Conservation (phyloP, 2,329 filamentous ascomycete species). For the Colletotrichum salicis region DNA sequence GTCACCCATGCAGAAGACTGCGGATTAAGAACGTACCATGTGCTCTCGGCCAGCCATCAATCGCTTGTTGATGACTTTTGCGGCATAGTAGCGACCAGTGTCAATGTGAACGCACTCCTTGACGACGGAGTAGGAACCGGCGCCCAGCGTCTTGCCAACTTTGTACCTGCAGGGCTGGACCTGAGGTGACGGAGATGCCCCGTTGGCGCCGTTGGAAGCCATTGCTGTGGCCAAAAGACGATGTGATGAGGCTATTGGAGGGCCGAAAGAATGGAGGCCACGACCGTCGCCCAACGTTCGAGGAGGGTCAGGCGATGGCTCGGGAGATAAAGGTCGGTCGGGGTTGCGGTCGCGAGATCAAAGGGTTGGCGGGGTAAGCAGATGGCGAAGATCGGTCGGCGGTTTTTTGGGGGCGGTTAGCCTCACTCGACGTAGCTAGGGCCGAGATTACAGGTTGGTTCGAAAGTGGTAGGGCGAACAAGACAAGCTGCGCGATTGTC, state of each 20-base stretch:
- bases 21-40: slow-evolving; percentile 73
- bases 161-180: slow-evolving; percentile 98
- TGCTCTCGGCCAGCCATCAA: slow-evolving; percentile 97
- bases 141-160: slow-evolving; percentile 96
- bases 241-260: neutral
- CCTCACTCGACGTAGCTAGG: slow-evolving; percentile 4
- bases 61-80: slow-evolving; percentile 99
- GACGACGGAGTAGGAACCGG: slow-evolving; percentile 96
- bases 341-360: slow-evolving; percentile 2
- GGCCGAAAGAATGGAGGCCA: slow-evolving; percentile 4
- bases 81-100: slow-evolving; percentile 96
- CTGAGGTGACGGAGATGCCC: slow-evolving; percentile 59
- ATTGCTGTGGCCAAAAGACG: slow-evolving; percentile 17
- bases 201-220: slow-evolving; percentile 36
- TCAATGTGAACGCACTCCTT: slow-evolving; percentile 99
- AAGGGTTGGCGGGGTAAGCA: slow-evolving; percentile 31
- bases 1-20: slow-evolving; percentile 4
- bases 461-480: neutral
- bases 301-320: slow-evolving; percentile 2
- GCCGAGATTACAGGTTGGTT: neutral
- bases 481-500: neutral
- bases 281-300: slow-evolving; percentile 16
- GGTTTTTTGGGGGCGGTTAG: slow-evolving; percentile 9
- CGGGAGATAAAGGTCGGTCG: slow-evolving; percentile 7
- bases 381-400: slow-evolving; percentile 9